phyloP scores from a whole-genome alignment of 495 filamentous ascomycete species.

The Rhypophila decipiens region DNA sequence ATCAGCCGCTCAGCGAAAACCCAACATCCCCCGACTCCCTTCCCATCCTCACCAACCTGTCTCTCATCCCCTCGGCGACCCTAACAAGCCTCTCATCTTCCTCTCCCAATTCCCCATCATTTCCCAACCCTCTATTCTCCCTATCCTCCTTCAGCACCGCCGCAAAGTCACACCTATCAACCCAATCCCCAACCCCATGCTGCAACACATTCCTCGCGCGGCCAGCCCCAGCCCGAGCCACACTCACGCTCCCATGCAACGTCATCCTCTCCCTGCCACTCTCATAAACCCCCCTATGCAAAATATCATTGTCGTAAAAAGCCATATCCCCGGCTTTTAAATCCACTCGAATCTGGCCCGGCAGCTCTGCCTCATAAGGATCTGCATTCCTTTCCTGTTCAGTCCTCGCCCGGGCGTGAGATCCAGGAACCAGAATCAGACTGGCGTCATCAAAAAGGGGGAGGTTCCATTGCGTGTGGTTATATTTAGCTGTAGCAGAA shows the following conservation, averaged over 20 bases:
- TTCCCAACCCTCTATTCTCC: constrained; percentile 22
- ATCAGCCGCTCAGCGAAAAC: constrained; percentile 40
- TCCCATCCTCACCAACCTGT: constrained; percentile 53
- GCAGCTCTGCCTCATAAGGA: constrained; percentile 50
- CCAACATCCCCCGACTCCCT: constrained; percentile 52
- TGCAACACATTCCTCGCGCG: constrained; percentile 76
- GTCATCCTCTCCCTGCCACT: constrained; percentile 59
- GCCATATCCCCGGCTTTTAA: constrained; percentile 67
- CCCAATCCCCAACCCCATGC: constrained; percentile 76
- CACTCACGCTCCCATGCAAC: constrained; percentile 74
- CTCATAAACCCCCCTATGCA: constrained; percentile 73
- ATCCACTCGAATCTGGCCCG: constrained; percentile 55
- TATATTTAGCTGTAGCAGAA: constrained; percentile 19
- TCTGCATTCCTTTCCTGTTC: constrained; percentile 55
- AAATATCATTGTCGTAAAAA: constrained; percentile 85
- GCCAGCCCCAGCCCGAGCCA: constrained; percentile 44
- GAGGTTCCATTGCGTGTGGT: constrained; percentile 75
- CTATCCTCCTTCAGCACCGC: constrained; percentile 40
- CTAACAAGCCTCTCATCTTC: constrained; percentile 48
- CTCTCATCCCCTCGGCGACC: constrained; percentile 47
- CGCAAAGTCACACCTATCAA: constrained; percentile 49
- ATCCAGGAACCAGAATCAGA: constrained; percentile 65
- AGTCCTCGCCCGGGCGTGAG: constrained; percentile 60
- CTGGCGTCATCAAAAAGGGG: constrained; percentile 61
- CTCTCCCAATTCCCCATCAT: constrained; percentile 1